Evolutionary conservation across 352 stramenopile species (phyloP).

Genomic region (Phytopythium boreale): DNA sequence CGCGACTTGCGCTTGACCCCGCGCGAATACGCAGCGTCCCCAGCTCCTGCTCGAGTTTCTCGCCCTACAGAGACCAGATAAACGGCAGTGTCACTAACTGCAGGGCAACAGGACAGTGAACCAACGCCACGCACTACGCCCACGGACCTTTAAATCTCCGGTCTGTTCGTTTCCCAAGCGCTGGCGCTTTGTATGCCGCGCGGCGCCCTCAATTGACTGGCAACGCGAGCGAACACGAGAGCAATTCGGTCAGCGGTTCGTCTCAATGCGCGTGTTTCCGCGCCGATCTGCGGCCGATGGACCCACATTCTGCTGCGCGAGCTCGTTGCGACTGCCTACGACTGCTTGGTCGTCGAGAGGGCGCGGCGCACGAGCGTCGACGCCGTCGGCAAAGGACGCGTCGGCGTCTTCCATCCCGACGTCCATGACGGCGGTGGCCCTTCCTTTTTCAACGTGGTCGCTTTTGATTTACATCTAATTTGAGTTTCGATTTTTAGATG

Average conservation of each 20-base stretch:
- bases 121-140: not conserved
- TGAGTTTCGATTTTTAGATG: too few relatives aligned
- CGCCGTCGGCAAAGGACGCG: not conserved
- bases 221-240: not conserved
- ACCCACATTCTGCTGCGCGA: not conserved
- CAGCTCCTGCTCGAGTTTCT: slow-evolving; percentile 47
- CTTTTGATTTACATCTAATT: too few relatives aligned
- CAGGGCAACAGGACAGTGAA: not conserved
- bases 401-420: slow-evolving; percentile 1
- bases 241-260: too few relatives aligned
- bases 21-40: slow-evolving; percentile 28
- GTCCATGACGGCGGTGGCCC: not conserved
- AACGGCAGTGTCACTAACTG: not conserved
- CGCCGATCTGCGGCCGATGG: not conserved
- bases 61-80: slow-evolving; percentile 24
- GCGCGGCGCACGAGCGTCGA: not conserved
- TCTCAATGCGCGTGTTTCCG: too few relatives aligned
- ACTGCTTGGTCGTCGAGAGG: not conserved
- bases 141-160: not conserved
- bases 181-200: not conserved
- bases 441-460: not conserved
- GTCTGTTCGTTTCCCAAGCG: not conserved
- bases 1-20: not conserved
- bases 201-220: not conserved
- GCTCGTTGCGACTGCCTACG: not conserved